Conservation (phyloP, 2,329 filamentous ascomycete species). For the Verticillium zaregamsianum region DNA sequence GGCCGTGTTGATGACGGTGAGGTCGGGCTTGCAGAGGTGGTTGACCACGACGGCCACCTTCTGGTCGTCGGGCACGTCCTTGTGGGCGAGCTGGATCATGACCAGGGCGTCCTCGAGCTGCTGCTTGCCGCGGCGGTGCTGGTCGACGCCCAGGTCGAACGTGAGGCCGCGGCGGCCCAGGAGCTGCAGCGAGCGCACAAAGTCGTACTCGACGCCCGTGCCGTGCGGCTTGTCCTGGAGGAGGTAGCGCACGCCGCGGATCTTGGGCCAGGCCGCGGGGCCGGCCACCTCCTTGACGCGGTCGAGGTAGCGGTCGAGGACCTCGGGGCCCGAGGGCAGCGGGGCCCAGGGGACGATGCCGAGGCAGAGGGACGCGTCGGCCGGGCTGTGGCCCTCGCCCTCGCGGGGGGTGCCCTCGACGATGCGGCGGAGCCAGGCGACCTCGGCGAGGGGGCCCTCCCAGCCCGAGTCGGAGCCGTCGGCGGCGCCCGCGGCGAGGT, state of each 20-base stretch:
- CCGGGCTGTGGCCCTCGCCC: conserved; percentile 53
- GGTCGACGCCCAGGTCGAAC: conserved; percentile 84
- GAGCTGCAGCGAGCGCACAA: conserved; percentile 63
- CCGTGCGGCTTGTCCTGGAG: conserved; percentile 71
- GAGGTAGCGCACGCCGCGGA: conserved; percentile 80
- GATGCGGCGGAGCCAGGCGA: conserved; percentile 64
- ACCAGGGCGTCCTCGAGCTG: conserved; percentile 68
- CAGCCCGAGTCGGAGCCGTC: conserved; percentile 64
- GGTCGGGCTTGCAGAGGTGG: conserved; percentile 85
- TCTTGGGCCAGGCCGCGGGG: conserved; percentile 54
- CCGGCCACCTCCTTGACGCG: conserved; percentile 59
- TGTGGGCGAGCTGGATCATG: conserved; percentile 65
- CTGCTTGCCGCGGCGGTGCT: conserved; percentile 68
- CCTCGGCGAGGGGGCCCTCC: conserved; percentile 64
- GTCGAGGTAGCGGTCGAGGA: conserved; percentile 62
- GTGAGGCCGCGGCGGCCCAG: conserved; percentile 59
- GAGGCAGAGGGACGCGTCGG: conserved; percentile 53
- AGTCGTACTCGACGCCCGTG: conserved; percentile 57
- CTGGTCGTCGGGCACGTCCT: conserved; percentile 53
- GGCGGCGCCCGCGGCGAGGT: conserved; percentile 39
- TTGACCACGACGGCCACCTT: conserved; percentile 69
- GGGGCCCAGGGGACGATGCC: conserved; percentile 87
- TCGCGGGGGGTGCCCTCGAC: conserved; percentile 53
- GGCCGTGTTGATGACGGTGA: conserved; percentile 57
- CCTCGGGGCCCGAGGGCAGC: conserved; percentile 57